Evolutionary conservation across 345 rosid species (phyloP).

Genomic region (Dimocarpus longan): DNA sequence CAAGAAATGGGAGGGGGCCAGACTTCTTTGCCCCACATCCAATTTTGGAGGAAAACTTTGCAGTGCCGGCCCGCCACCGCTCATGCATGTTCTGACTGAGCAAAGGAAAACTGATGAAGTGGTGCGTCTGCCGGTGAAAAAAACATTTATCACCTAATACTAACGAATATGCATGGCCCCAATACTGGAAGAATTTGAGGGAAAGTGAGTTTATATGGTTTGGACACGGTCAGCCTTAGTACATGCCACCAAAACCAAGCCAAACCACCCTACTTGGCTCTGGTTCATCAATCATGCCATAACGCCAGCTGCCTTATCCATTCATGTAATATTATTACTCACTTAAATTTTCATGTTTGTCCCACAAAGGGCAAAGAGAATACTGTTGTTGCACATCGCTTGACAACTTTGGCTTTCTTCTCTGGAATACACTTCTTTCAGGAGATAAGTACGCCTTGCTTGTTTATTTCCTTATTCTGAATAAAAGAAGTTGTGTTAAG

Average conservation of each 20-base stretch:
- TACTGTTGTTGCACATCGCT: no score
- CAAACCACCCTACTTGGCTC: not conserved
- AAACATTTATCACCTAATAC: not conserved
- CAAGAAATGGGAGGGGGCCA: not conserved
- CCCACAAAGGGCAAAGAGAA: no score
- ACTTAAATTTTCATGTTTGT: not conserved
- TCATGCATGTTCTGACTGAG: no score
- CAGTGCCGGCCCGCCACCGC: not conserved
- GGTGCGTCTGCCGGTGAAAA: no score
- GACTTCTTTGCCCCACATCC: not conserved
- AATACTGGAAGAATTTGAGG: constrained; percentile 36
- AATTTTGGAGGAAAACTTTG: not conserved
- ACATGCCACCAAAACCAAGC: not conserved
- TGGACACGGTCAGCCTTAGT: not conserved
- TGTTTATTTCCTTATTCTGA: no score
- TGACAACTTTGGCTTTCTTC: no score
- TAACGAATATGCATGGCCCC: constrained; percentile 13
- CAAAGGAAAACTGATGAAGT: no score
- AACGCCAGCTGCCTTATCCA: no score
- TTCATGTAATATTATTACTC: not conserved
- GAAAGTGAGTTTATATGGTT: not conserved
- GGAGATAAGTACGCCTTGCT: no score
- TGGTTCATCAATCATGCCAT: not conserved
- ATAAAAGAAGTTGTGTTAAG: no score
- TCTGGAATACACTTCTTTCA: no score